Conservation (phyloP, 2,329 filamentous ascomycete species). For the Aspergillus ochraceus region DNA sequence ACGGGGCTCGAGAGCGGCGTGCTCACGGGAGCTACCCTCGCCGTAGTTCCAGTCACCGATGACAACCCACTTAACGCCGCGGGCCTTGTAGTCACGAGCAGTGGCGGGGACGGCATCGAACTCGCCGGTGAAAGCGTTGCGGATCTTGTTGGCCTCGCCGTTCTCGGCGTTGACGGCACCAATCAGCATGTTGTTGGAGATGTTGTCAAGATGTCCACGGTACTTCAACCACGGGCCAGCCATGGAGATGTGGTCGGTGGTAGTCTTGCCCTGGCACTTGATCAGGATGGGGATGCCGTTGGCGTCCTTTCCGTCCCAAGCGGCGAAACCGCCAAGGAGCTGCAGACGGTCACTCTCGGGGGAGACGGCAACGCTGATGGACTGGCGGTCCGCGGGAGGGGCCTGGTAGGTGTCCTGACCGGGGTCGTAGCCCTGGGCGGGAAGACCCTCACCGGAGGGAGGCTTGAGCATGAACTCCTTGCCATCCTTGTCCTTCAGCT, state of each 20-base stretch:
- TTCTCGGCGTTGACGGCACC: slow-evolving; percentile 96
- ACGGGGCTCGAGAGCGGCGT: slow-evolving; percentile 94
- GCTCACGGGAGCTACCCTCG: slow-evolving; percentile 95
- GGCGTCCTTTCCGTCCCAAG: slow-evolving; percentile 93
- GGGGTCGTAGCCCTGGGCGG: slow-evolving; percentile 79
- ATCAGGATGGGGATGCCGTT: slow-evolving; percentile 84
- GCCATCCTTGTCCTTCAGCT: slow-evolving; percentile 89
- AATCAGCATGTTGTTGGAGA: slow-evolving; percentile 99
- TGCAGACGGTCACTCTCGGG: slow-evolving; percentile 93
- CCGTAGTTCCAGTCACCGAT: slow-evolving; percentile 99
- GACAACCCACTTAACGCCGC: slow-evolving; percentile 95
- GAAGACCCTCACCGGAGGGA: slow-evolving; percentile 80
- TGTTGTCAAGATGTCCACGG: slow-evolving; percentile 98
- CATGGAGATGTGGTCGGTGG: slow-evolving; percentile 97
- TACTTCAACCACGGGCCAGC: slow-evolving; percentile 98
- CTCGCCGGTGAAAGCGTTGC: slow-evolving; percentile 82
- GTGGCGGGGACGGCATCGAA: slow-evolving; percentile 88
- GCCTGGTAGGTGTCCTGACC: slow-evolving; percentile 95
- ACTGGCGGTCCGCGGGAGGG: slow-evolving; percentile 74
- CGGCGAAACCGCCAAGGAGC: slow-evolving; percentile 77
- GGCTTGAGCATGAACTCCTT: slow-evolving; percentile 88
- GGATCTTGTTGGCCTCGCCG: slow-evolving; percentile 95
- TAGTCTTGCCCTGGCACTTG: slow-evolving; percentile 95
- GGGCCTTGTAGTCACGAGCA: slow-evolving; percentile 97
- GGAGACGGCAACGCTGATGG: slow-evolving; percentile 77